Base-by-base conservation (phyloP, 768 basidiomycete genomes). In the Leucogyrophana mollusca region DNA sequence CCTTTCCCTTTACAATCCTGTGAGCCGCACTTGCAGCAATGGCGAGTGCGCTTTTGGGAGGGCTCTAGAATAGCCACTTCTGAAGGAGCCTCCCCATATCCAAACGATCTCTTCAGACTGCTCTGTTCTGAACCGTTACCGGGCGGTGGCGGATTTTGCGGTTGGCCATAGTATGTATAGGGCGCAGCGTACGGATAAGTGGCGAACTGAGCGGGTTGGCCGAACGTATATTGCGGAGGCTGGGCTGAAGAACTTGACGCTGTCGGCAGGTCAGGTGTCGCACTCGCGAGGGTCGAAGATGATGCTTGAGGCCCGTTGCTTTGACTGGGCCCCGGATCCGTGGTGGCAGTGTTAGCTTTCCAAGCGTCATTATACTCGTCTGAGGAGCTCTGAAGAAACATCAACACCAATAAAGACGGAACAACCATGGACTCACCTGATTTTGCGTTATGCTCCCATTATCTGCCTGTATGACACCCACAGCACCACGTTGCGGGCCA, bases 1-100 rank as follows among this genome's bases (percentile, higher is more conserved):
- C 88, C 88, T 55, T 90, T 90, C 40, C 88, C 88, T 60, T 90
- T 90, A 62, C 88, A 91, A 18, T 86, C 80, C 64, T 84, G 80
- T 32, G 79, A 82, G 13, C 88, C 88, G 46, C 88, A 90, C 68
- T 91, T 91, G 61, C 83, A 84, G 56, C 88, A 91, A 57, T 90
- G 89, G 33, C 88, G 83, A 35, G 80, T 79, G 3, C 89, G 76
- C 59, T 87, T 87, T 54, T 65, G 64, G 3, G 71, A 66, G 2
- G 67, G 65, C 47, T 73, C 70, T 2, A 65, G 51, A 13, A 69
- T 66, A 9, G 55, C 59, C 4, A 65, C 49, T 52, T 58, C 56
- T 14, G 55, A 35, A 21, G 56, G 8, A 14, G 53, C 54, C 34
- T 61, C 61, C 3, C 61, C 59, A 24, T 55, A 67, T 13, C 57